phyloP scores from a whole-genome alignment of 805 yeast genomes.

The Wickerhamiella musiphila region DNA sequence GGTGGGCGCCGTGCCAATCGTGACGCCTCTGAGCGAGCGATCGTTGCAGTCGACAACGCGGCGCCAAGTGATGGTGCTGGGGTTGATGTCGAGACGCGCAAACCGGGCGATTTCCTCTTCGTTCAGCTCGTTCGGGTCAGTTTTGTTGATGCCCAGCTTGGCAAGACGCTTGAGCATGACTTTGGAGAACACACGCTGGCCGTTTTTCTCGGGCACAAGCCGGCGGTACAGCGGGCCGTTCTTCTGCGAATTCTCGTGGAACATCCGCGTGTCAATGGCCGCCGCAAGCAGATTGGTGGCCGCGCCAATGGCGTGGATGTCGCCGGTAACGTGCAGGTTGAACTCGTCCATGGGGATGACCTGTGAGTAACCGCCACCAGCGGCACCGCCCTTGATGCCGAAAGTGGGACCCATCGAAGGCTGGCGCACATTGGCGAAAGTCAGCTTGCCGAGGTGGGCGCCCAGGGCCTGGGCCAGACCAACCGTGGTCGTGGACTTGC shows the following conservation, averaged over 20 bases:
- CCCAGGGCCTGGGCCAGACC: conserved; percentile 95
- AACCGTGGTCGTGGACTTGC: conserved; percentile 90
- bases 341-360: conserved; percentile 98
- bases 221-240: conserved; percentile 68
- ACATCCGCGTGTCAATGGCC: conserved; percentile 91
- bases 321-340: conserved; percentile 95
- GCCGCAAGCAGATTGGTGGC: conserved; percentile 92
- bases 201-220: conserved; percentile 73
- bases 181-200: conserved; percentile 57
- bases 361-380: conserved; percentile 97
- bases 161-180: conserved; percentile 61
- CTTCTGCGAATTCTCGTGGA: conserved; percentile 81
- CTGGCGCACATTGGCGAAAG: conserved; percentile 91
- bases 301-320: conserved; percentile 87
- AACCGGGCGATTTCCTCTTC: conserved; percentile 56
- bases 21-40: conserved; percentile 73
- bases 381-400: conserved; percentile 98
- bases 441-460: conserved; percentile 65
- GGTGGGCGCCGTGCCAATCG: conserved; percentile 82
- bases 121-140: conserved; percentile 66
- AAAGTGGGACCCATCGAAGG: conserved; percentile 98
- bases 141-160: conserved; percentile 66
- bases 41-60: conserved; percentile 93
- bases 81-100: conserved; percentile 77
- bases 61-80: conserved; percentile 75